Percentiles rank a stretch among this genome's conserved stretches.
Evolutionary conservation across 768 basidiomycete genomes (phyloP).

Genomic region (Omphalotus guepiniiformis): DNA sequence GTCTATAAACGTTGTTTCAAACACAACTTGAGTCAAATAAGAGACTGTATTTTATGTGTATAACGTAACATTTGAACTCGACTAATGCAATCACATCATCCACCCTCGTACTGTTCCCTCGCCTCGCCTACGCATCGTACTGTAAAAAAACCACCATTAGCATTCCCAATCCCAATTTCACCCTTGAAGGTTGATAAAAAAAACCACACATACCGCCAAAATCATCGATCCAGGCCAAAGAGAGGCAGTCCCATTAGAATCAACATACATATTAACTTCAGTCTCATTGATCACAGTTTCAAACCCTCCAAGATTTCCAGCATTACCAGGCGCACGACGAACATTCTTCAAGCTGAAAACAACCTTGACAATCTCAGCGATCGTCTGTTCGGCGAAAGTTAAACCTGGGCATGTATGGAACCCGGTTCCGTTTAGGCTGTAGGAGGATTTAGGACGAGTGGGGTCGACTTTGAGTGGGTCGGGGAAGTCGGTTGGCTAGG

Average conservation of each 20-base stretch:
- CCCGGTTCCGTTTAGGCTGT: conserved; percentile 20
- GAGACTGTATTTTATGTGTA: too few relatives aligned
- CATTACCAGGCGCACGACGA: conserved; percentile 34
- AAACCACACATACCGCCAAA: conserved; percentile 24
- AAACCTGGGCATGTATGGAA: conserved; percentile 14
- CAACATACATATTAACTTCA: conserved; percentile 30
- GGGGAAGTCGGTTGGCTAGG: conserved; percentile 39
- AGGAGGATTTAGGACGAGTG: conserved; percentile 27
- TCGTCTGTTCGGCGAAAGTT: conserved; percentile 7
- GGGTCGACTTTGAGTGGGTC: conserved; percentile 37
- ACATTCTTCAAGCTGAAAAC: conserved; percentile 13
- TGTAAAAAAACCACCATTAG: not conserved
- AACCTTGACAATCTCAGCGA: conserved; percentile 11
- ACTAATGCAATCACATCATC: too few relatives aligned
- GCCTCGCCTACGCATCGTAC: not conserved
- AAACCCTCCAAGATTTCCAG: conserved; percentile 30
- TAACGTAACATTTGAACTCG: too few relatives aligned
- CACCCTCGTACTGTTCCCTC: not conserved
- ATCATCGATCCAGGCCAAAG: conserved; percentile 35
- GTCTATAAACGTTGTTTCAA: too few relatives aligned
- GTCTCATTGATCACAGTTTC: conserved; percentile 25
- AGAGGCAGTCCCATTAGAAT: conserved; percentile 29
- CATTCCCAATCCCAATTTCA: not conserved
- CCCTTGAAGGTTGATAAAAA: not conserved
- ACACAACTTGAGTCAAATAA: too few relatives aligned